Evolutionary conservation across 768 basidiomycete species (phyloP), one percentile per base, ranked within the genome.

Genomic region (Pilatotrama ljubarskyi): DNA sequence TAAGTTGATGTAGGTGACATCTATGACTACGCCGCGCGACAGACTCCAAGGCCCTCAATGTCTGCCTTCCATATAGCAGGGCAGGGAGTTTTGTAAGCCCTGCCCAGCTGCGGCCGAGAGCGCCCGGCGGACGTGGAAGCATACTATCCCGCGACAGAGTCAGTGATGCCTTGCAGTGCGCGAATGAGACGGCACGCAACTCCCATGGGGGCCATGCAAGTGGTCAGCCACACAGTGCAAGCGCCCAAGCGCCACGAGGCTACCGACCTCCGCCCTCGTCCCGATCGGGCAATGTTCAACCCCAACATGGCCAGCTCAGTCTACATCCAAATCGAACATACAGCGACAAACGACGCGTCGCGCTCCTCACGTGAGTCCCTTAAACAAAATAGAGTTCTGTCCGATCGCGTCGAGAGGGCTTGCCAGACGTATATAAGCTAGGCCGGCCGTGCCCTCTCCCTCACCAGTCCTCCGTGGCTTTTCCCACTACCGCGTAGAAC

Each of bases 281-380:
- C 18, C 1, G 22, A 22, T 51, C 14, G 10, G 52, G 32, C 11
- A 44, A 24, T 13, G 43, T 5, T 25, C 20, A 8, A 4, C 7
- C 22, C 5, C 24, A 29, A 4, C 32, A 7, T 18, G 15, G 17
- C 14, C 10, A n/a, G 18, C 6, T 10, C 41, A 18, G 52, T 44
- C 29, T 8, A 35, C 13, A 11, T 35, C 20, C 17, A 35, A 54
- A 42, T 53, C 25, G 40, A 43, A 54, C 52, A 44, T 44, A 43
- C 52, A 43, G 18, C 42, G 42, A 44, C 52, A 54, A 35, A 44
- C 52, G 29, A 54, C 52, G 42, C 42, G 52, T 3, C 25, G n/a
- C 17, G 40, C 15, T 2, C 26, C 41, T 44, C 52, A 54, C 52
- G 52, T 54, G 52, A 44, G 42, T 22, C 11, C n/a, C 29, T 54